Base-by-base conservation (phyloP, 2,329 filamentous ascomycete species). In the Trichoderma citrinoviride region DNA sequence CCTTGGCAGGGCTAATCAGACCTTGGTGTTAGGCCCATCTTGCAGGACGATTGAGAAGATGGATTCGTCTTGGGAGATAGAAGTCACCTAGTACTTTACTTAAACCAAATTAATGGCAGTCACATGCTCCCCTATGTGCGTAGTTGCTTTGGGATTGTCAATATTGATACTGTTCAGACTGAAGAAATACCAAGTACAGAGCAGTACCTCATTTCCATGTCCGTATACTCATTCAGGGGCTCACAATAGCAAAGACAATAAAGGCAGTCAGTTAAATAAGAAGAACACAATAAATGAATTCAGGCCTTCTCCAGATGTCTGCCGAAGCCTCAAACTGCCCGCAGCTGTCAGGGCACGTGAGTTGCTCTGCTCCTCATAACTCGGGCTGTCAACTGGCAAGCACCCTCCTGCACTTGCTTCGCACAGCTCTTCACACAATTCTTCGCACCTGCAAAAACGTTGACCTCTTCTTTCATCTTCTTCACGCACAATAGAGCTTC, bases 341-440 rank as follows among this genome's bases (percentile, higher is more conserved):
- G 53, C 37, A n/a, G 7, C 53, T 14, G 25, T 44, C 19, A 58
- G 15, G 23, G 44, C 61, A 64, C 61, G 61, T 64, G 54, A 64
- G 54, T 44, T 33, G 53, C 33, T 27, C 7, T 33, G 25, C 49
- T 19, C 40, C 49, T 53, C 12, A 37, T n/a, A 47, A 15, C 8
- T 64, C 19, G 37, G 23, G 25, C 40, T 33, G 61, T 50, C 61
- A 64, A 46, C 19, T 50, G 54, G 61, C 63, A 54, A 4, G 43
- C 49, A 29, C 63, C 50, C 23, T n/a, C 58, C 55, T 47, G 21
- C 17, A 37, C 15, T 43, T 61, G 12, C 29, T 40, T n/a, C 17
- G 27, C 43, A 14, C 46, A 49, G n/a, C 19, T 65, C 21, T 49
- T 44, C 5, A 21, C 46, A 37, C 46, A 40, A 8, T 65, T 4